These are phyloP conservation scores for Arthroderma sp. DNA, from an alignment of 2,329 filamentous ascomycete species.

Conservation along the genomic window DNA sequence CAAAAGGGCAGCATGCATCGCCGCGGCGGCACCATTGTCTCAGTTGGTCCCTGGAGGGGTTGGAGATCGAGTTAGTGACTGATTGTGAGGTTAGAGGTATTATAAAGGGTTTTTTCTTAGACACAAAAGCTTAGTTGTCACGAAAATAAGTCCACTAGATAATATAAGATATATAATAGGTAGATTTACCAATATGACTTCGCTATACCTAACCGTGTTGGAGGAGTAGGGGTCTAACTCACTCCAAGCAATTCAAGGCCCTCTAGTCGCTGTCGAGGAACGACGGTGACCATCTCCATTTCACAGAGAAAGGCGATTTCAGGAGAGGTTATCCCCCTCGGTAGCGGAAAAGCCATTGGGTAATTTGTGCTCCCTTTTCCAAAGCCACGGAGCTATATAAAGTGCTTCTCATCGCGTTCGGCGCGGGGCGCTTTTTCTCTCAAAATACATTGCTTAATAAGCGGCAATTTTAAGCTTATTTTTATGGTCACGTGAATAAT, in stretches of 20 bases:
- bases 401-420: background rate
- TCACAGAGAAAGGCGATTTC: conserved; percentile 93
- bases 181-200: background rate
- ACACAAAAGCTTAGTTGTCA: background rate
- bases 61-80: conserved; percentile 3
- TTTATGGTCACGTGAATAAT: background rate
- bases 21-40: conserved; percentile 66
- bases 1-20: conserved; percentile 73
- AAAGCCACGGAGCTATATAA: background rate
- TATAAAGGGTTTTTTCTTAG: conserved; percentile 8
- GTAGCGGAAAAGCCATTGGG: conserved; percentile 50
- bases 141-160: background rate
- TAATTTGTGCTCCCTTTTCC: background rate
- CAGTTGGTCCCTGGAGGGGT: conserved; percentile 57
- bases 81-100: background rate
- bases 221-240: conserved; percentile 31
- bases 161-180: background rate
- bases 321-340: conserved; percentile 60
- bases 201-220: background rate
- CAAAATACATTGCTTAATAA: background rate
- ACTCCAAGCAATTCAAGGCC: conserved; percentile 75
- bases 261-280: conserved; percentile 83
- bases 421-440: background rate
- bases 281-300: conserved; percentile 89
- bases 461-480: too few relatives aligned